These are phyloP conservation scores for Chenopodium album DNA, from an alignment of 148 eudicot genomes.

Conservation along the genomic window DNA sequence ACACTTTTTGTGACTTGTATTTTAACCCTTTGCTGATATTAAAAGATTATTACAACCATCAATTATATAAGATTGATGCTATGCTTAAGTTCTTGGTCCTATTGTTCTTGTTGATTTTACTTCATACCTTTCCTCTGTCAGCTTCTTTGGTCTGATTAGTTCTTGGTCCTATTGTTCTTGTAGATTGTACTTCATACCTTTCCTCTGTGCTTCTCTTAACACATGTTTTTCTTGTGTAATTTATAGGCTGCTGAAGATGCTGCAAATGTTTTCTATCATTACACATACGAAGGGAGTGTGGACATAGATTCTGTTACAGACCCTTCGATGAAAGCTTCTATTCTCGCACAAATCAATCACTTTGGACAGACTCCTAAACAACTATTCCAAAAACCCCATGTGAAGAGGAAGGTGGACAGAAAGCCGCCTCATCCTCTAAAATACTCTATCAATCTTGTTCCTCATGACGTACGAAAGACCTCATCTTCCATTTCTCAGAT, in stretches of 20 bases:
- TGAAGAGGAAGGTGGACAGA: slow-evolving; percentile 61
- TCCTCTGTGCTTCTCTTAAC: slow-evolving; percentile 9
- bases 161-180: slow-evolving; percentile 3
- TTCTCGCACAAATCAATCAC: slow-evolving; percentile 95
- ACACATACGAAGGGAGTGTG: slow-evolving; percentile 92
- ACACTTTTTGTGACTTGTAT: background rate
- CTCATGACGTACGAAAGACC: slow-evolving; percentile 58
- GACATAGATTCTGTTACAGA: slow-evolving; percentile 92
- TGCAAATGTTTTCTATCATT: slow-evolving; percentile 94
- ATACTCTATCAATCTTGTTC: slow-evolving; percentile 54
- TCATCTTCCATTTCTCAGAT: slow-evolving; percentile 80
- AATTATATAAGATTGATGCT: background rate
- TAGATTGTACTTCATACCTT: background rate
- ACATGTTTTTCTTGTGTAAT: slow-evolving; percentile 14
- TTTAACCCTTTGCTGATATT: background rate
- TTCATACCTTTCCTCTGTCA: background rate
- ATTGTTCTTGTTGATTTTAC: slow-evolving; percentile 12
- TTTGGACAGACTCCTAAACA: slow-evolving; percentile 99
- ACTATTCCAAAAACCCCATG: slow-evolving; percentile 79
- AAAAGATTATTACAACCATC: too few relatives aligned
- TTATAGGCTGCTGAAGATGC: slow-evolving; percentile 96
- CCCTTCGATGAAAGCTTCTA: slow-evolving; percentile 96
- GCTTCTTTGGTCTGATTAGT: slow-evolving; percentile 9
- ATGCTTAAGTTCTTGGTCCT: background rate
- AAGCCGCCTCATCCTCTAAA: slow-evolving; percentile 73